These are phyloP conservation scores for Kodamaea lidongshanica DNA, from an alignment of 805 yeast species.

Conservation along the genomic window DNA sequence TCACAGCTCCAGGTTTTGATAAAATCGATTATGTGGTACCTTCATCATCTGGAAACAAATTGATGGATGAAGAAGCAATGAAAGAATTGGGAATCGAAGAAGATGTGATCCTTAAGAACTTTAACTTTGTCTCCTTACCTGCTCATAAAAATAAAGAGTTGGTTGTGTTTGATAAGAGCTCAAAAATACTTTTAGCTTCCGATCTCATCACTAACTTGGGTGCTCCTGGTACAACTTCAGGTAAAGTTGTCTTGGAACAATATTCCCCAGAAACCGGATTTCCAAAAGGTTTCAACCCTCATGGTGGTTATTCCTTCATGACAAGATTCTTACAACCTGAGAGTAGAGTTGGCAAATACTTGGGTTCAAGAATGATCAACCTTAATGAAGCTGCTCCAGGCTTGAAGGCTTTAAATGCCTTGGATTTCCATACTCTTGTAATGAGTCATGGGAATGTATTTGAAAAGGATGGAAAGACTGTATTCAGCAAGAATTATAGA, in stretches of 20 bases:
- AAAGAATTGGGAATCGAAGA: constrained; percentile 6
- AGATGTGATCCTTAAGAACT: constrained; percentile 6
- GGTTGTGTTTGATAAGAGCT: constrained; percentile 9
- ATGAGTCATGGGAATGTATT: constrained; percentile 57
- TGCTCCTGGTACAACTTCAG: constrained; percentile 5
- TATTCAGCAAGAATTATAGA: constrained; percentile 17
- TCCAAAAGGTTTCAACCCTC: constrained; percentile 9
- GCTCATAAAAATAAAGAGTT: constrained; percentile 11
- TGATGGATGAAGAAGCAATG: constrained; percentile 5
- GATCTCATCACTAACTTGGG: constrained; percentile 13
- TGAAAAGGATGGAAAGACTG: constrained; percentile 29
- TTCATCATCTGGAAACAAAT: constrained; percentile 12
- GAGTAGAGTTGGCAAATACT: constrained; percentile 9
- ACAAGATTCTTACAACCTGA: constrained; percentile 10
- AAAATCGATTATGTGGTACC: constrained; percentile 5
- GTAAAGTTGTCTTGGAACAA: constrained; percentile 10
- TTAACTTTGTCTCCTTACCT: constrained; percentile 10
- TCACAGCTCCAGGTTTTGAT: constrained; percentile 2
- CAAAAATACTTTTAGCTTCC: constrained; percentile 10
- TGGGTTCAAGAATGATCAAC: constrained; percentile 2
- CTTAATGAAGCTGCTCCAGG: constrained; percentile 12
- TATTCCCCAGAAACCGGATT: constrained; percentile 11
- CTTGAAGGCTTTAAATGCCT: constrained; percentile 23
- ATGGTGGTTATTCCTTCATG: constrained; percentile 11
- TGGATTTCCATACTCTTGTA: constrained; percentile 48